Percentiles rank a stretch among this genome's conserved stretches.
These are phyloP conservation scores for Paspalum notatum DNA, from an alignment of 176 grass and related monocot species.

Conservation along the genomic window DNA sequence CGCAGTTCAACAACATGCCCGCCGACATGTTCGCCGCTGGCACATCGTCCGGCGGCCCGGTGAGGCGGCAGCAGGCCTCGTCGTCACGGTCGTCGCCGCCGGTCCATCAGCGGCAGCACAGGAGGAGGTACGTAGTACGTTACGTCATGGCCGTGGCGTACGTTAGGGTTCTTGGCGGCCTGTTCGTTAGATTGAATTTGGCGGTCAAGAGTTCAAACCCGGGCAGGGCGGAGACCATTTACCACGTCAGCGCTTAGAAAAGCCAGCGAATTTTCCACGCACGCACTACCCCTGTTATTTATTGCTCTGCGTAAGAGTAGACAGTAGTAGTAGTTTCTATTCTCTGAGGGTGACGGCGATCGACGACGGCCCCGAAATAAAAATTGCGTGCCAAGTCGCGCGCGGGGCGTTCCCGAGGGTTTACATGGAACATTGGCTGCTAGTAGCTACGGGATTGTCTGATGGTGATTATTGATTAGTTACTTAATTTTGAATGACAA, in stretches of 20 bases:
- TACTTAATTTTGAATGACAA: not conserved
- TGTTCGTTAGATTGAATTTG: slow-evolving; percentile 1
- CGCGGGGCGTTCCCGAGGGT: not conserved
- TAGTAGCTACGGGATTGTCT: not conserved
- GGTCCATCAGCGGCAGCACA: slow-evolving; percentile 36
- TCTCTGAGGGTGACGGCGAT: slow-evolving; percentile 23
- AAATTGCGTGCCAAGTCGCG: slow-evolving; percentile 34
- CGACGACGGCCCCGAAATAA: not conserved
- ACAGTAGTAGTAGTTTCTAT: not conserved
- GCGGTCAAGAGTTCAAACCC: slow-evolving; percentile 54
- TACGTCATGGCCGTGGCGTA: not conserved
- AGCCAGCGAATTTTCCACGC: slow-evolving; percentile 49
- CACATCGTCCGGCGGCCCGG: slow-evolving; percentile 1
- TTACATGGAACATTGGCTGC: not conserved
- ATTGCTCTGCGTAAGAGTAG: no score
- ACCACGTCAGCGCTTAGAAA: slow-evolving; percentile 40
- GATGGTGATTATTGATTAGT: not conserved
- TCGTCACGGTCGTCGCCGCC: slow-evolving; percentile 26
- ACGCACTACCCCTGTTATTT: no score
- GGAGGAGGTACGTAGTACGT: slow-evolving; percentile 44
- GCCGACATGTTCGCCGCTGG: not conserved
- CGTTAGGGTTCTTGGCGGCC: slow-evolving; percentile 15
- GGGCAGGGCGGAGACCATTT: slow-evolving; percentile 35
- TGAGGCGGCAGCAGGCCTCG: slow-evolving; percentile 5
- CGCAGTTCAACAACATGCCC: not conserved